Conservation (phyloP, 1,284 basidiomycete species). For the Cryptococcus sp. region DNA sequence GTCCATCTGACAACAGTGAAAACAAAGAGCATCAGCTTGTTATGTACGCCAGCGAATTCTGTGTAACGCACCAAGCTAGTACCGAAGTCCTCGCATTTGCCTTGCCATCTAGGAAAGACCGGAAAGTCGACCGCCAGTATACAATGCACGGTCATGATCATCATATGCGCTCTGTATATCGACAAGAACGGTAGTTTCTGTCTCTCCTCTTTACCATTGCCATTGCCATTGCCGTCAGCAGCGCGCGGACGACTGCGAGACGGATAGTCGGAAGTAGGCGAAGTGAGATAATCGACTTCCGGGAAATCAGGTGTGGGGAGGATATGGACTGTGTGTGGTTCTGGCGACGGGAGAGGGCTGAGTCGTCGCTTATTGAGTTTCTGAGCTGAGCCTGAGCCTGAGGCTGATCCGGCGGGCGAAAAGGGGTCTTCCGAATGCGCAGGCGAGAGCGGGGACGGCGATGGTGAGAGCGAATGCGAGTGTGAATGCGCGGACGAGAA, state of each 20-base stretch:
- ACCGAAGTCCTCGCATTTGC: slow-evolving; percentile 93
- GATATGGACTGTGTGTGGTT: slow-evolving; percentile 32
- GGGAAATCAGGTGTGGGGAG: slow-evolving; percentile 27
- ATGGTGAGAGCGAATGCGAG: slow-evolving; percentile 5
- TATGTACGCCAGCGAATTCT: background rate
- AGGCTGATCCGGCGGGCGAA: background rate
- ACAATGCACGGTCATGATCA: slow-evolving; percentile 84
- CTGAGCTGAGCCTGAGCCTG: background rate
- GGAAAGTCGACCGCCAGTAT: slow-evolving; percentile 97
- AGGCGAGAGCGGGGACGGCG: slow-evolving; percentile 6
- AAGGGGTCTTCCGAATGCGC: slow-evolving; percentile 10
- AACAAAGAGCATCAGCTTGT: slow-evolving; percentile 1
- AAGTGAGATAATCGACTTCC: background rate
- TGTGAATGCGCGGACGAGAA: slow-evolving; percentile 2
- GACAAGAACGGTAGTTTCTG: slow-evolving; percentile 64
- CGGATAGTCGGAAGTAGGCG: background rate
- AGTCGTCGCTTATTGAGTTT: slow-evolving; percentile 22
- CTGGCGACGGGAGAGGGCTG: slow-evolving; percentile 29
- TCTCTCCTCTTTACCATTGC: slow-evolving; percentile 11
- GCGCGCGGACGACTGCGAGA: slow-evolving; percentile 3
- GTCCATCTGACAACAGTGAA: slow-evolving; percentile 75
- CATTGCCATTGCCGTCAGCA: background rate
- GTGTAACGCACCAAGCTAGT: slow-evolving; percentile 73
- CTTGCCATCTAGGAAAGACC: slow-evolving; percentile 82
- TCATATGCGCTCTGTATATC: slow-evolving; percentile 91